A percentile compares a stretch with the other conserved stretches of the same genome.
These are phyloP conservation scores for Ailanthus altissimus DNA, from an alignment of 345 rosid species.

Conservation along the genomic window DNA sequence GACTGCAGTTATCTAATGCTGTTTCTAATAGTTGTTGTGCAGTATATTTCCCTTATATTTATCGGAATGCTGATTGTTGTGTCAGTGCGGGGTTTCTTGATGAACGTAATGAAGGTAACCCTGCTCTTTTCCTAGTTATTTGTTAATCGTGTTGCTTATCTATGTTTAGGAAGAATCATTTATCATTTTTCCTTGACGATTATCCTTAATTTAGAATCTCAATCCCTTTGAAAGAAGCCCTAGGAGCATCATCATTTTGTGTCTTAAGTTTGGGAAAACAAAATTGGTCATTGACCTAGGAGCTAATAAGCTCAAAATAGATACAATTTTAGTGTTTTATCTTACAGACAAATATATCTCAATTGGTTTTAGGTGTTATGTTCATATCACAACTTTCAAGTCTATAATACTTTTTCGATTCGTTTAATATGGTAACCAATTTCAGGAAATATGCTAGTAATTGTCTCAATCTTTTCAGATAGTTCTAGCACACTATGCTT, in stretches of 20 bases:
- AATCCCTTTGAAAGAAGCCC: background rate
- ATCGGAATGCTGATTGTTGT: slow-evolving; percentile 90
- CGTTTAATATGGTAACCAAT: background rate
- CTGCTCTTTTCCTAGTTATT: background rate
- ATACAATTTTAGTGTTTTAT: slow-evolving; percentile 10
- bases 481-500: background rate
- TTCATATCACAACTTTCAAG: background rate
- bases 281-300: background rate
- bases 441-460: background rate
- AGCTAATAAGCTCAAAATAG: background rate
- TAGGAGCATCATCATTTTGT: background rate
- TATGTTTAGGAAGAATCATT: background rate
- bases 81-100: slow-evolving; percentile 90
- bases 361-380: background rate
- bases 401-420: background rate
- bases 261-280: background rate
- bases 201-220: background rate
- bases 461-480: background rate
- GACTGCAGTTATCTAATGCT: slow-evolving; percentile 24
- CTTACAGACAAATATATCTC: background rate
- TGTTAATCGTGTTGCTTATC: background rate
- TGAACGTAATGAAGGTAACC: slow-evolving; percentile 89
- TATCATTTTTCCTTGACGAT: background rate
- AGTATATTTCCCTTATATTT: slow-evolving; percentile 89
- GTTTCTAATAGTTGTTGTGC: slow-evolving; percentile 37